Percentiles rank a stretch among this genome's conserved stretches.
Conservation (phyloP, 2,329 filamentous ascomycete genomes). For the Xylariomycetidae sp. region DNA sequence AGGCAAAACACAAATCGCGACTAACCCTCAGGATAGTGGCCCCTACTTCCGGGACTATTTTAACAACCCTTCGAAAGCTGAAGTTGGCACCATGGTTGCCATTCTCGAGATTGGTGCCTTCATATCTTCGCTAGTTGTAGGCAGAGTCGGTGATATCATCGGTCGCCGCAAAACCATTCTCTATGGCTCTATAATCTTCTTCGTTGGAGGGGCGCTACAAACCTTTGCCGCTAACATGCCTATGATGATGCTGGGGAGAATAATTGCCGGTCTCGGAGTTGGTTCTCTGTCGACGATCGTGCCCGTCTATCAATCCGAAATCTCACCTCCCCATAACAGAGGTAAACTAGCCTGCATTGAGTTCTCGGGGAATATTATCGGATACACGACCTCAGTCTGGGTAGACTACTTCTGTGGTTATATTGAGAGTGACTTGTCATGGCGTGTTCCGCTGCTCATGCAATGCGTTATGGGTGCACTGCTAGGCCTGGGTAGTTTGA, state of each 20-base stretch:
- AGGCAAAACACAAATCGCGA: slow-evolving; percentile 3
- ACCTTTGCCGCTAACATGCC: slow-evolving; percentile 75
- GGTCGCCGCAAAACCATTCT: slow-evolving; percentile 86
- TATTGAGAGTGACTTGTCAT: slow-evolving; percentile 80
- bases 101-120: slow-evolving; percentile 94
- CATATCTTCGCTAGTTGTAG: slow-evolving; percentile 80
- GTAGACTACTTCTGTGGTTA: slow-evolving; percentile 96
- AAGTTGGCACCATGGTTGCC: slow-evolving; percentile 95
- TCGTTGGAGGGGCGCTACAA: slow-evolving; percentile 78
- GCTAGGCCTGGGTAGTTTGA: slow-evolving; percentile 76
- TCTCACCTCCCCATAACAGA: slow-evolving; percentile 92
- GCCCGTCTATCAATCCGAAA: slow-evolving; percentile 90
- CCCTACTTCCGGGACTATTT: slow-evolving; percentile 90
- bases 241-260: slow-evolving; percentile 83
- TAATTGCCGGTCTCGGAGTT: slow-evolving; percentile 80
- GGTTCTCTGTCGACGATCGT: slow-evolving; percentile 89
- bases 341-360: slow-evolving; percentile 96
- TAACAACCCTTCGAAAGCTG: slow-evolving; percentile 76
- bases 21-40: slow-evolving; percentile 52
- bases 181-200: slow-evolving; percentile 88
- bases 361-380: slow-evolving; percentile 94
- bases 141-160: slow-evolving; percentile 85
- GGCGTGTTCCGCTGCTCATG: slow-evolving; percentile 85
- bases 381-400: slow-evolving; percentile 96
- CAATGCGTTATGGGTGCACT: slow-evolving; percentile 92